Base-by-base conservation (phyloP, 345 rosid genomes). In the Gynandropsis gynandra region DNA sequence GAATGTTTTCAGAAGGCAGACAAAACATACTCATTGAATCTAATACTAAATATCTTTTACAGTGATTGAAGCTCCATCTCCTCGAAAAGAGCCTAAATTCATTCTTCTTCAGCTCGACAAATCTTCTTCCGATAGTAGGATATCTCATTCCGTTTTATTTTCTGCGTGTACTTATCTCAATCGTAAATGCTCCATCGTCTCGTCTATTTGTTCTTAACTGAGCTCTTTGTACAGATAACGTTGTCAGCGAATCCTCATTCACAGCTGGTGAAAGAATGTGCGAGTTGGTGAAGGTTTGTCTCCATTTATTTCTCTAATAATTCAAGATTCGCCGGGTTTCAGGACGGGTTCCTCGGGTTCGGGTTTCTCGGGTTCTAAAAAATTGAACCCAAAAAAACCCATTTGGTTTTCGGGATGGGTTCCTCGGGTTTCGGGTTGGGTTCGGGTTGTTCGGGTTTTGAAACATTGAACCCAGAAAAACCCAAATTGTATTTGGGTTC, bases 11-110 rank as follows among this genome's bases (percentile, higher is more conserved):
- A 42, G n/a, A 42, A 56, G 15, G 15, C 46, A 45, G 50, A 55
- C 50, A 35, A 42, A 44, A 38, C 34, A 14, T 37, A 11, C 53
- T 62, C 35, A 52, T 32, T 29, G 42, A 19, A 44, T 61, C 49
- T 55, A 15, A 46, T 49, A 16, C 66, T 18, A 13, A 50, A 16
- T 54, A 6, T 59, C 59, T 64, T 9, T 41, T 72, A 58, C 68
- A 93, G 99, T 76, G 41, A 78, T 93, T 43, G 99, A 93, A 77
- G 89, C 95, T 46, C 78, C 97, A 8, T 80, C 81, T 37, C 99
- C 90, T 19, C 65, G 49, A 42, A 88, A 80, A 64, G 99, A 88
- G 55, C 97, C 83, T 19, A 85, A 83, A 64, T 72, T 68, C 63
- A 81, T 85, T 40, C 81, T 88, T 68, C 74, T 88, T 34, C 82